phyloP scores from a whole-genome alignment of 768 basidiomycete species.

The Tulasnella sp. region DNA sequence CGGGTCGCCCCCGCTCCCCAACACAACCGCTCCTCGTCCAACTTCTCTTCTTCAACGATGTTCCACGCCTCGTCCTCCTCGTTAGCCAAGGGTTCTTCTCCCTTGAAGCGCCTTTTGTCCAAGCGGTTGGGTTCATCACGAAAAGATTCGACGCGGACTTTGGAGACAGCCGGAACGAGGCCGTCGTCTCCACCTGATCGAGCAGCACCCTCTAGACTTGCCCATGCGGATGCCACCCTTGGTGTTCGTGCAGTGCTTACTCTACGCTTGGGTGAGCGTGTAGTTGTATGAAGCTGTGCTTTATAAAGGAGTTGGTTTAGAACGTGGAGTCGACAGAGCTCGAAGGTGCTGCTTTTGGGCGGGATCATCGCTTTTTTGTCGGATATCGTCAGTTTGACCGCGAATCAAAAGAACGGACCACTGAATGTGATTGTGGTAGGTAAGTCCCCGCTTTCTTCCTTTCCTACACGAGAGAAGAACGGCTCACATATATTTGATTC shows the following conservation, averaged over 20 bases:
- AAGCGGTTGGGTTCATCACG: slow-evolving; percentile 35
- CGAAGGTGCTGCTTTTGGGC: slow-evolving; percentile 61
- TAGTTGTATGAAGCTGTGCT: slow-evolving; percentile 64
- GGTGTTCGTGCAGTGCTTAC: slow-evolving; percentile 81
- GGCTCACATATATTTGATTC: slow-evolving; percentile 34
- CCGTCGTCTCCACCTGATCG: slow-evolving; percentile 21
- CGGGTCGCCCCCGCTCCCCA: not conserved
- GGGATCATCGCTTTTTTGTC: slow-evolving; percentile 86
- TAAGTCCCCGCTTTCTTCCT: slow-evolving; percentile 40
- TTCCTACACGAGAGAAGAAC: not conserved
- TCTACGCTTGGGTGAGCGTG: slow-evolving; percentile 73
- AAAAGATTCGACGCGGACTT: slow-evolving; percentile 21
- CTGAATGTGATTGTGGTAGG: slow-evolving; percentile 88
- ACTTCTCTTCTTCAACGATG: too few relatives aligned
- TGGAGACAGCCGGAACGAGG: not conserved
- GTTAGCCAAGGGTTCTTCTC: slow-evolving; percentile 28
- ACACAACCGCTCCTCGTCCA: not conserved
- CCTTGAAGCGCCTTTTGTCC: slow-evolving; percentile 34
- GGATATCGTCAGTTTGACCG: slow-evolving; percentile 91
- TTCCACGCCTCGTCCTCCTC: slow-evolving; percentile 19
- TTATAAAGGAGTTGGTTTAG: slow-evolving; percentile 46
- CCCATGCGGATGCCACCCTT: slow-evolving; percentile 87
- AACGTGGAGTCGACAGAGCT: slow-evolving; percentile 1
- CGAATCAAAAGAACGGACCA: slow-evolving; percentile 89
- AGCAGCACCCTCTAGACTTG: slow-evolving; percentile 75